A percentile compares a stretch with the other conserved stretches of the same genome.
Evolutionary conservation across 179 eudicot genomes (phyloP).

Genomic region (Corrigiola litoralis): DNA sequence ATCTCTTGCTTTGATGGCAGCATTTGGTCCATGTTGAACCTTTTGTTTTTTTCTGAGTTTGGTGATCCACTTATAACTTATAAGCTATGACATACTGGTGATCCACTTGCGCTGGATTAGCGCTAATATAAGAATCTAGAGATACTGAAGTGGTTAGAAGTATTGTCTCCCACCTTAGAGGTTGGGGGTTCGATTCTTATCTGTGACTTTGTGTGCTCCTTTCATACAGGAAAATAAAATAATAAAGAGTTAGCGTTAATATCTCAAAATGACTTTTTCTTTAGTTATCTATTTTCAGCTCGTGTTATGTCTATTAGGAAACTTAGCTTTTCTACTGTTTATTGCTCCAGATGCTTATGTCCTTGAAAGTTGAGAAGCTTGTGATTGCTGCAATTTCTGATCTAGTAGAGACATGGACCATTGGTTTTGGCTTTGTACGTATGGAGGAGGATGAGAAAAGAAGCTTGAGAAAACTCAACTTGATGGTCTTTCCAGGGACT

Average conservation of each 20-base stretch:
- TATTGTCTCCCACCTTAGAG: too few species aligned
- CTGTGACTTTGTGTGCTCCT: too few species aligned
- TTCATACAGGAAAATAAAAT: too few species aligned
- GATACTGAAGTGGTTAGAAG: too few species aligned
- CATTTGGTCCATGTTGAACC: background rate
- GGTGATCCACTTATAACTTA: too few species aligned
- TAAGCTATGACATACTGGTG: too few species aligned
- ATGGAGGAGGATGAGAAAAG: constrained; percentile 62
- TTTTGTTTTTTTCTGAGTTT: too few species aligned
- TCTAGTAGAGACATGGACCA: constrained; percentile 85
- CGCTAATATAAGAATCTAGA: too few species aligned
- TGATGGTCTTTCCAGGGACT: constrained; percentile 95
- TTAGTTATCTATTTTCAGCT: background rate
- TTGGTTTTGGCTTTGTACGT: constrained; percentile 71
- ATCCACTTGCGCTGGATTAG: too few species aligned
- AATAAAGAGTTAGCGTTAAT: too few species aligned
- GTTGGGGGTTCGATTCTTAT: too few species aligned
- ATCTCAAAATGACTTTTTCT: background rate
- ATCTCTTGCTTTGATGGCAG: background rate
- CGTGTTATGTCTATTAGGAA: background rate
- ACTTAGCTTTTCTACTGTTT: constrained; percentile 1
- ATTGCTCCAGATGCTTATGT: constrained; percentile 59
- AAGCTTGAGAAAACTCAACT: constrained; percentile 56
- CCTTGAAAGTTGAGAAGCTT: constrained; percentile 82
- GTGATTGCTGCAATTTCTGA: constrained; percentile 78